These are phyloP conservation scores for Botrytis byssoidea DNA, from an alignment of 2,329 filamentous ascomycete genomes.

Conservation along the genomic window DNA sequence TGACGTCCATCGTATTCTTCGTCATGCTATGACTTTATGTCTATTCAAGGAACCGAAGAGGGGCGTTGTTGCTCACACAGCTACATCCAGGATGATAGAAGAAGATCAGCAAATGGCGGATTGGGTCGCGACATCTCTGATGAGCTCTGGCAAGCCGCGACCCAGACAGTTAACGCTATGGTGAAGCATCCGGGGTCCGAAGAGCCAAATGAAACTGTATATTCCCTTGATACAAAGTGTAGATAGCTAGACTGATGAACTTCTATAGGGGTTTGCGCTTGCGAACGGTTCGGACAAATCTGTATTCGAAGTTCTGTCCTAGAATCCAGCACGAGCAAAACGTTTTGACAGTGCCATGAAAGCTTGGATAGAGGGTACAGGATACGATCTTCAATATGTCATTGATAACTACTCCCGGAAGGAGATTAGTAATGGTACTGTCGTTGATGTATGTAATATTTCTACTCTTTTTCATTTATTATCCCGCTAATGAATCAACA, in stretches of 20 bases:
- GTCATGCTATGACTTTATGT: slow-evolving; percentile 29
- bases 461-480: not conserved
- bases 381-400: slow-evolving; percentile 14
- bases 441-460: slow-evolving; percentile 22
- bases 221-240: not conserved
- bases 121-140: slow-evolving; percentile 3
- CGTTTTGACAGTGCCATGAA: slow-evolving; percentile 23
- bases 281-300: slow-evolving; percentile 19
- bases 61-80: slow-evolving; percentile 29
- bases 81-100: slow-evolving; percentile 28
- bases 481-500: not conserved
- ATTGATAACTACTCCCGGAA: slow-evolving; percentile 24
- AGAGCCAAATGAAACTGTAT: slow-evolving; percentile 18
- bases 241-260: not conserved
- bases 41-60: slow-evolving; percentile 31
- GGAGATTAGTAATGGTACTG: slow-evolving; percentile 10
- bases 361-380: slow-evolving; percentile 16
- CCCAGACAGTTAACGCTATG: slow-evolving; percentile 18
- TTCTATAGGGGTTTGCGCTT: slow-evolving; percentile 21
- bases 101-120: slow-evolving; percentile 23
- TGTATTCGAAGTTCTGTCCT: slow-evolving; percentile 11
- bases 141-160: slow-evolving; percentile 4
- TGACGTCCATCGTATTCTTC: slow-evolving; percentile 26
- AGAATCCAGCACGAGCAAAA: slow-evolving; percentile 14
- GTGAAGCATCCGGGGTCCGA: slow-evolving; percentile 20